A percentile compares a stretch with the other conserved stretches of the same genome.
phyloP scores from a whole-genome alignment of 768 basidiomycete genomes.

The Botryobasidium botryosum region DNA sequence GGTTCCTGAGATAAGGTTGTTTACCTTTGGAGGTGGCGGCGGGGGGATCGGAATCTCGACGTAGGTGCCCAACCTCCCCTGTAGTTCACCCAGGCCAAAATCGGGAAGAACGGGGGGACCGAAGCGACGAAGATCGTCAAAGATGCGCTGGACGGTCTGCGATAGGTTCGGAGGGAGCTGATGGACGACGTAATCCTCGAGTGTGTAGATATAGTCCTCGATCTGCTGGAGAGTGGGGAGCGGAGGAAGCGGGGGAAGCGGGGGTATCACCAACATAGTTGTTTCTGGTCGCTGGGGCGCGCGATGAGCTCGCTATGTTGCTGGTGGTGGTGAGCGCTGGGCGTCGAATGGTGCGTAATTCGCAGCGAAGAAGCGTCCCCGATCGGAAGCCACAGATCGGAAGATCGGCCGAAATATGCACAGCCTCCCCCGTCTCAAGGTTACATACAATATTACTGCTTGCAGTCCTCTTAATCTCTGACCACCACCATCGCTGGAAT shows the following conservation, averaged over 20 bases:
- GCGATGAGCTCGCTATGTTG: no score
- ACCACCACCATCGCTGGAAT: no score
- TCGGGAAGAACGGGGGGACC: slow-evolving; percentile 36
- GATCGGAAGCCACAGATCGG: no score
- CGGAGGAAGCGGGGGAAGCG: not conserved
- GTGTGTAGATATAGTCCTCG: slow-evolving; percentile 8
- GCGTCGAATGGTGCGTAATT: no score
- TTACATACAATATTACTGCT: no score
- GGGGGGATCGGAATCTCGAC: slow-evolving; percentile 54
- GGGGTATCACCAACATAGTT: no score
- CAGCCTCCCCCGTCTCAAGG: no score
- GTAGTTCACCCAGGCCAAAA: slow-evolving; percentile 29
- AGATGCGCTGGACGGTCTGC: slow-evolving; percentile 37
- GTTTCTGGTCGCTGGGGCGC: no score
- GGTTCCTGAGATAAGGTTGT: not conserved
- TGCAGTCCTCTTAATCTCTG: no score
- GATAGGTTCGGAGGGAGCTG: slow-evolving; percentile 5
- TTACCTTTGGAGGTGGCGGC: slow-evolving; percentile 29
- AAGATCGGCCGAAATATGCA: no score
- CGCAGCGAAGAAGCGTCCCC: no score
- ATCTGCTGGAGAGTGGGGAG: slow-evolving; percentile 10
- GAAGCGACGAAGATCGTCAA: slow-evolving; percentile 66
- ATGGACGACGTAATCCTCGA: slow-evolving; percentile 10
- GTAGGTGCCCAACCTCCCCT: slow-evolving; percentile 48
- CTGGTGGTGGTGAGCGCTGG: no score